Percentiles rank a stretch among this genome's conserved stretches.
phyloP scores from a whole-genome alignment of 495 filamentous ascomycete genomes.

The Entonaema liquescens region DNA sequence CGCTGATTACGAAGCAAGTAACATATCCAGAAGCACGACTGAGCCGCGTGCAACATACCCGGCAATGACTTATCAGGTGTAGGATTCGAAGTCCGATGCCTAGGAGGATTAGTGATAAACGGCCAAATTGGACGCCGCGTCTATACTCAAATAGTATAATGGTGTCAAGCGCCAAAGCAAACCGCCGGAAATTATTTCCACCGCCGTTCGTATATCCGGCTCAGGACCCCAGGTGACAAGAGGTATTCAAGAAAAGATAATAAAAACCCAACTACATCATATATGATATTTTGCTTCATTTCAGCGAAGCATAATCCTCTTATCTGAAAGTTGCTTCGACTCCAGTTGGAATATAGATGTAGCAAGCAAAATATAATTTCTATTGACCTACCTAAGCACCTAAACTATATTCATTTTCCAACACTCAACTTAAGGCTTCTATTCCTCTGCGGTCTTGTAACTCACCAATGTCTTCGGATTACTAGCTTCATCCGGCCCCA shows the following conservation, averaged over 20 bases:
- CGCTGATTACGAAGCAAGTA: background rate
- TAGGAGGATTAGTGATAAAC: constrained; percentile 4
- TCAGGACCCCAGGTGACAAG: too few relatives aligned
- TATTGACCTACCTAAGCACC: too few relatives aligned
- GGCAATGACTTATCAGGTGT: background rate
- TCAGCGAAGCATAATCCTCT: too few relatives aligned
- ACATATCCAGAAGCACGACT: background rate
- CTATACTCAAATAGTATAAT: constrained; percentile 14
- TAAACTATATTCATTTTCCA: too few relatives aligned
- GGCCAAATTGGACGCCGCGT: constrained; percentile 10
- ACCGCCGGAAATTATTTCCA: background rate
- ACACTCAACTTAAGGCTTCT: background rate
- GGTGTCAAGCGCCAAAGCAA: background rate
- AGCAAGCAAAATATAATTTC: too few relatives aligned
- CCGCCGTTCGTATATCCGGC: background rate
- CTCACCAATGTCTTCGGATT: background rate
- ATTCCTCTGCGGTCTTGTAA: background rate
- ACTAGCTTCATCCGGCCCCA: background rate
- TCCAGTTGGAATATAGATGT: too few relatives aligned
- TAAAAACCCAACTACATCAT: too few relatives aligned
- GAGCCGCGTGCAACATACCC: background rate
- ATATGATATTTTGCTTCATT: too few relatives aligned
- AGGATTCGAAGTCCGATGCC: background rate
- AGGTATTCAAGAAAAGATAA: too few relatives aligned
- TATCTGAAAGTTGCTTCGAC: background rate